Percentiles rank a stretch among this genome's conserved stretches.
Evolutionary conservation across 306 rosid species (phyloP).

Genomic region (Alnus rubra): DNA sequence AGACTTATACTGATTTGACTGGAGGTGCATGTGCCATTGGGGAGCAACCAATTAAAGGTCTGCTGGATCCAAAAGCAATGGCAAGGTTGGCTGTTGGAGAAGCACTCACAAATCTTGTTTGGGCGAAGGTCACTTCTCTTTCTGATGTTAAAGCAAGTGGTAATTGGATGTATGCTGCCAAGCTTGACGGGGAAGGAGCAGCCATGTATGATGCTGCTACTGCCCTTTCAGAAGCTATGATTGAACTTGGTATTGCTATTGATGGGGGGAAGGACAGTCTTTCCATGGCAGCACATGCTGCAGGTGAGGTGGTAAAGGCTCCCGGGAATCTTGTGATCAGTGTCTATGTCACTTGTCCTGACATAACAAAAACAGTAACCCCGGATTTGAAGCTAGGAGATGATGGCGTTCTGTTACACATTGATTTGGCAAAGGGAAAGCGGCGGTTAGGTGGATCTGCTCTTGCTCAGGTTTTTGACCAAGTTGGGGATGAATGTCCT

Average conservation of each 20-base stretch:
- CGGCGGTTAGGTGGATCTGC: constrained; percentile 87
- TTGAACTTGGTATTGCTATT: constrained; percentile 87
- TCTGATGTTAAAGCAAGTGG: constrained; percentile 95
- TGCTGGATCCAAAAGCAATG: constrained; percentile 89
- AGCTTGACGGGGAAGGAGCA: constrained; percentile 93
- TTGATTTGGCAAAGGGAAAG: constrained; percentile 79
- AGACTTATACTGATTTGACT: constrained; percentile 62
- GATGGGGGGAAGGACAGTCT: constrained; percentile 95
- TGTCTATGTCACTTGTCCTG: constrained; percentile 87
- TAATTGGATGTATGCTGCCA: constrained; percentile 96
- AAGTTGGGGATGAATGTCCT: constrained; percentile 76
- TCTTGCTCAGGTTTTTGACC: constrained; percentile 86
- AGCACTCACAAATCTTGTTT: constrained; percentile 93
- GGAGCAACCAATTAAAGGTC: constrained; percentile 87
- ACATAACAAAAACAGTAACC: constrained; percentile 85
- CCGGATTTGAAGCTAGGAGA: constrained; percentile 83
- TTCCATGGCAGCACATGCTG: constrained; percentile 88
- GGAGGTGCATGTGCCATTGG: constrained; percentile 96
- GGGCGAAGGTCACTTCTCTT: constrained; percentile 84
- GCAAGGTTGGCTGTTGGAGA: constrained; percentile 93
- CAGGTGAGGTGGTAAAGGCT: constrained; percentile 83
- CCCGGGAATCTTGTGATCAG: constrained; percentile 95
- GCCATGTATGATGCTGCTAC: constrained; percentile 86
- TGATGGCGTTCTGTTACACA: constrained; percentile 75
- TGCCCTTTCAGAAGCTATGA: constrained; percentile 78